Conservation (phyloP, 1,284 basidiomycete species). For the Phellinidium pouzarii region DNA sequence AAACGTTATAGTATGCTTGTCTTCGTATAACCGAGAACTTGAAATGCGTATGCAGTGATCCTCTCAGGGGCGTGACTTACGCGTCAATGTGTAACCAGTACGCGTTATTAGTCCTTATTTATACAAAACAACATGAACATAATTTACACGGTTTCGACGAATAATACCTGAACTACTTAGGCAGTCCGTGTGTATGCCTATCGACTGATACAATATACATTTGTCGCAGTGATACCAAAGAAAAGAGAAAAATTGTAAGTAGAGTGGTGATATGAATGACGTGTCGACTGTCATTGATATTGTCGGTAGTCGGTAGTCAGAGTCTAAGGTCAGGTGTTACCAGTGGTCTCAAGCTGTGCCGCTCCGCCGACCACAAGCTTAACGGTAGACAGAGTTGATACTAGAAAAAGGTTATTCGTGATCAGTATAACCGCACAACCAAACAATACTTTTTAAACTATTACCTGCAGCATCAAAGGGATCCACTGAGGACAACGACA, state of each 20-base stretch:
- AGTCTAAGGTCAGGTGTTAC: background rate
- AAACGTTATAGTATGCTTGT: too few relatives aligned
- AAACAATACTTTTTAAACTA: background rate
- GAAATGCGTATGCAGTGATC: too few relatives aligned
- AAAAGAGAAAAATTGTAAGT: too few relatives aligned
- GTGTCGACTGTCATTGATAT: too few relatives aligned
- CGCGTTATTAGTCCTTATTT: conserved; percentile 7
- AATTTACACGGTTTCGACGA: background rate
- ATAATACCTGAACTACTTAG: background rate
- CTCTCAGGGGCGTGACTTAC: background rate
- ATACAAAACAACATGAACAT: background rate
- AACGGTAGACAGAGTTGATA: conserved; percentile 2
- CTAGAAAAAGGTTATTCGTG: background rate
- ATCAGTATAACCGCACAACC: background rate
- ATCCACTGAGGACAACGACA: background rate
- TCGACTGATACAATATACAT: too few relatives aligned
- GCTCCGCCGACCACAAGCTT: background rate
- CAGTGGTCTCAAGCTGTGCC: background rate
- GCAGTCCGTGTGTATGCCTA: too few relatives aligned
- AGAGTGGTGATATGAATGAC: too few relatives aligned
- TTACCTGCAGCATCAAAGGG: background rate
- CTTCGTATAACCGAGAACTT: too few relatives aligned
- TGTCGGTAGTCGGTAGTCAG: too few relatives aligned
- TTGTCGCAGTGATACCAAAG: too few relatives aligned
- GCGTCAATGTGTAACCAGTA: background rate